Percentiles rank a stretch among this genome's conserved stretches.
These are phyloP conservation scores for Xerocomellus dryophilus DNA, from an alignment of 768 basidiomycete species.

Conservation along the genomic window DNA sequence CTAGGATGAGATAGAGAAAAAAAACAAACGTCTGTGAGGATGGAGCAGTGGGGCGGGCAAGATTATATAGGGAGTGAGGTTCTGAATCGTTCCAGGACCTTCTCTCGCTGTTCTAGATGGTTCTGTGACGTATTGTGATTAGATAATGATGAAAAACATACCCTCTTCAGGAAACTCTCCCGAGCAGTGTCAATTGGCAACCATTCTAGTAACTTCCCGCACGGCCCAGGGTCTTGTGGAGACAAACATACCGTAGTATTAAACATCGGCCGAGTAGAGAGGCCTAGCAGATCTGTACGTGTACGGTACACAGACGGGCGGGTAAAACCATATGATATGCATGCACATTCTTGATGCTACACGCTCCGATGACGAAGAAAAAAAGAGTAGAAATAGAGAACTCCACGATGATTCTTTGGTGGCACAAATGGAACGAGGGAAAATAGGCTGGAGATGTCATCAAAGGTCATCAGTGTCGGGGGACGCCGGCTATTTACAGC, in stretches of 20 bases:
- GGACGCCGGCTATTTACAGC: constrained; percentile 23
- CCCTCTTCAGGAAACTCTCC: background rate
- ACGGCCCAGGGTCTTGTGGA: background rate
- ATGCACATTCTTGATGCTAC: constrained; percentile 27
- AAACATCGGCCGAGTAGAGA: constrained; percentile 14
- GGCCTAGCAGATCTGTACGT: constrained; percentile 27
- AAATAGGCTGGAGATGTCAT: constrained; percentile 27
- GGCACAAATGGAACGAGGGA: constrained; percentile 18
- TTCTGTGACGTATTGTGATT: constrained; percentile 34
- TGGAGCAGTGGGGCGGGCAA: background rate
- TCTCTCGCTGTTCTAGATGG: constrained; percentile 33
- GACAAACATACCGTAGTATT: constrained; percentile 2
- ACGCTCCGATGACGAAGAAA: constrained; percentile 20
- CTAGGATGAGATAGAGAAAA: constrained; percentile 8
- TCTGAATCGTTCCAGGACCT: constrained; percentile 35
- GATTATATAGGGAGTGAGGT: constrained; percentile 31
- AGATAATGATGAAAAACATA: constrained; percentile 27
- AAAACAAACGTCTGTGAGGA: constrained; percentile 14
- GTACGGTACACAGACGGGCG: constrained; percentile 22
- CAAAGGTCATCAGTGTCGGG: constrained; percentile 28
- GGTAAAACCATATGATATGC: constrained; percentile 25
- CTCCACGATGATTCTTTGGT: constrained; percentile 13
- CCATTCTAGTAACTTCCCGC: background rate
- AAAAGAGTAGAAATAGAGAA: constrained; percentile 11
- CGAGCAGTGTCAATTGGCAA: background rate